Conservation (phyloP, 371 early-diverging fungal species). For the Capillidium heterosporum region DNA sequence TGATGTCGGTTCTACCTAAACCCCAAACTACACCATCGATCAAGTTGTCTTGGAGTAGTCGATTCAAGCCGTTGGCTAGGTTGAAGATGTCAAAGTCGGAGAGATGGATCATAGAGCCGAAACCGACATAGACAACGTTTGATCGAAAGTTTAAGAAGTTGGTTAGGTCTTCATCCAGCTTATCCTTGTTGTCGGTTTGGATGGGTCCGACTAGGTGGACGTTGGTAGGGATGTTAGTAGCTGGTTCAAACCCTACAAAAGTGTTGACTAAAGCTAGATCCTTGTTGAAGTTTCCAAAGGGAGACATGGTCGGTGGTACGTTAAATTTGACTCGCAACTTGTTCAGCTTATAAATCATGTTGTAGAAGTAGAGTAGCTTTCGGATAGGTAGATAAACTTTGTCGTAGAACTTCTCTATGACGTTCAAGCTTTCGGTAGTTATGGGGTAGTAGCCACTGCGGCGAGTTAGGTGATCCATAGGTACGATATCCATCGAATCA, state of each 20-base stretch:
- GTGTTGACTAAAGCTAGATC: background rate
- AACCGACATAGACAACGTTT: background rate
- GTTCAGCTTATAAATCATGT: background rate
- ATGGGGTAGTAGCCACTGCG: background rate
- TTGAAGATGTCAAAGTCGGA: background rate
- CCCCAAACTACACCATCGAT: slow-evolving; percentile 3
- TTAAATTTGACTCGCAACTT: background rate
- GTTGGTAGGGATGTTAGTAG: background rate
- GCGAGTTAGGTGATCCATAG: background rate
- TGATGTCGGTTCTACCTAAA: background rate
- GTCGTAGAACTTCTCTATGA: background rate
- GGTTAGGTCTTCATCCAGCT: background rate
- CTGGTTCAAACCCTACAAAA: background rate
- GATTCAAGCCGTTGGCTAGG: background rate
- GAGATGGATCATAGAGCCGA: background rate
- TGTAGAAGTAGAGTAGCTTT: background rate
- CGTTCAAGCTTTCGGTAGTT: background rate
- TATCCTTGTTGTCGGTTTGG: background rate
- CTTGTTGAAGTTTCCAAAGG: background rate
- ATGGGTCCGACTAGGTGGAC: background rate
- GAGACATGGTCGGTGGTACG: background rate
- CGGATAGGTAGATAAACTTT: background rate
- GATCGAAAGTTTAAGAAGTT: background rate
- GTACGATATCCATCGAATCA: background rate
- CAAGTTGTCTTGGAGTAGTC: background rate